These are phyloP conservation scores for Pholiota molesta DNA, from an alignment of 768 basidiomycete species.

Conservation along the genomic window DNA sequence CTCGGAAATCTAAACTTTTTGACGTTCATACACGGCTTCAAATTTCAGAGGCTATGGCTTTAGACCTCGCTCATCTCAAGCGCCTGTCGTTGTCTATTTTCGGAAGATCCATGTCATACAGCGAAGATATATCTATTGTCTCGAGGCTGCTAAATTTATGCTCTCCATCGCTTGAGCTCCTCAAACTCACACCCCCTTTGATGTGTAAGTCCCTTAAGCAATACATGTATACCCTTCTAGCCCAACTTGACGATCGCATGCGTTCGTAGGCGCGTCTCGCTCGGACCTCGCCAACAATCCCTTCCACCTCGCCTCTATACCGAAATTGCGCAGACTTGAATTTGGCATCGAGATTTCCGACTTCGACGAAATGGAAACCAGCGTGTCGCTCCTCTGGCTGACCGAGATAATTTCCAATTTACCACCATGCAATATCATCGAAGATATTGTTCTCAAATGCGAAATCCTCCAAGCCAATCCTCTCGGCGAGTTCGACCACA, in stretches of 20 bases:
- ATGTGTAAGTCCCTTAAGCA: slow-evolving; percentile 3
- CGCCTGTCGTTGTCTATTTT: not conserved
- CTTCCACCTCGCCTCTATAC: slow-evolving; percentile 3
- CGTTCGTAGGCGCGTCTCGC: not conserved
- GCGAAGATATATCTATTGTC: slow-evolving; percentile 4
- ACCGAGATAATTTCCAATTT: slow-evolving; percentile 5
- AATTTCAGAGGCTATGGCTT: not conserved
- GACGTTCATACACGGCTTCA: slow-evolving; percentile 1
- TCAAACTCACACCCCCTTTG: slow-evolving; percentile 3
- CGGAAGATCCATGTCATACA: slow-evolving; percentile 2
- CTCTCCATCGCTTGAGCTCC: not conserved
- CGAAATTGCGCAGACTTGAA: slow-evolving; percentile 9
- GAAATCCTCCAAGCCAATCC: slow-evolving; percentile 8
- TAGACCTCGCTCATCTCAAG: slow-evolving; percentile 2
- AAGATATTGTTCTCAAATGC: slow-evolving; percentile 8
- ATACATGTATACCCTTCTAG: not conserved
- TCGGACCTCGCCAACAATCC: slow-evolving; percentile 5
- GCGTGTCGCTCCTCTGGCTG: slow-evolving; percentile 7
- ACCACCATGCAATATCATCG: slow-evolving; percentile 7
- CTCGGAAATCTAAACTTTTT: not conserved
- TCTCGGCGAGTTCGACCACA: slow-evolving; percentile 8
- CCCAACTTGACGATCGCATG: not conserved
- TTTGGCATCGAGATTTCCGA: slow-evolving; percentile 13
- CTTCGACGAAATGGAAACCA: slow-evolving; percentile 7
- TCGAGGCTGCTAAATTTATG: slow-evolving; percentile 2